Evolutionary conservation across 1,284 basidiomycete genomes (phyloP), one percentile per base, ranked within the genome.

Genomic region (Moesziomyces sp.): DNA sequence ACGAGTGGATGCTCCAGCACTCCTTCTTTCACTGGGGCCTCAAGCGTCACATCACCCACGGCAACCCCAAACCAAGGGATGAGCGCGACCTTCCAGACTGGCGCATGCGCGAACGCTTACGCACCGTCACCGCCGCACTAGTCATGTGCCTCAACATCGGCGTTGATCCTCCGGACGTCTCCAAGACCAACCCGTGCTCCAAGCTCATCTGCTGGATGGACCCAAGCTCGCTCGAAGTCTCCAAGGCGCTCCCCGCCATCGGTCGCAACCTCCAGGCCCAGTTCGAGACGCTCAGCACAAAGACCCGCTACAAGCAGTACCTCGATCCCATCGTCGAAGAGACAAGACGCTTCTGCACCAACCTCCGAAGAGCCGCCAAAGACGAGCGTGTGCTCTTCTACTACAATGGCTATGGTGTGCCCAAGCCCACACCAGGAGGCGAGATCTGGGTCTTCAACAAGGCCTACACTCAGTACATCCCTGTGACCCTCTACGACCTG

Each of bases 371-470:
- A 80, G 90, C 91, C 55, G 94, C 96, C 3, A 93, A 94, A 83
- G 93, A 96, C 54, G 97, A 99, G 82, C 91, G 97, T 2, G 91
- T 94, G 13, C 87, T 98, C 40, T 97, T 98, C 85, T 95, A 99
- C 86, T 99, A 99, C 87, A 99, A 99, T 79, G 97, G 96, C 3
- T 97, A 97, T 76, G 96, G 96, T 35, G 96, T 99, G 16, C 96
- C 97, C 1, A 96, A 94, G 81, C 97, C 96, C 3, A 99, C 97
- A 0, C 89, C 92, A 0, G 95, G 93, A 68, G 96, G 97, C 24
- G 97, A 99, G 85, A 89, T 99, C 57, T 99, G 96, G 96, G 96
- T 97, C 61, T 99, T 99, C 87, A 99, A 99, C 85, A 89, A 91
- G 82, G 93, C 90, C 71, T 99, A 99, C 85, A 98, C 97, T 0